Percentiles rank a stretch among this genome's conserved stretches.
These are phyloP conservation scores for Cryptomeria japonica DNA, from an alignment of 75 land plant species.

Conservation along the genomic window DNA sequence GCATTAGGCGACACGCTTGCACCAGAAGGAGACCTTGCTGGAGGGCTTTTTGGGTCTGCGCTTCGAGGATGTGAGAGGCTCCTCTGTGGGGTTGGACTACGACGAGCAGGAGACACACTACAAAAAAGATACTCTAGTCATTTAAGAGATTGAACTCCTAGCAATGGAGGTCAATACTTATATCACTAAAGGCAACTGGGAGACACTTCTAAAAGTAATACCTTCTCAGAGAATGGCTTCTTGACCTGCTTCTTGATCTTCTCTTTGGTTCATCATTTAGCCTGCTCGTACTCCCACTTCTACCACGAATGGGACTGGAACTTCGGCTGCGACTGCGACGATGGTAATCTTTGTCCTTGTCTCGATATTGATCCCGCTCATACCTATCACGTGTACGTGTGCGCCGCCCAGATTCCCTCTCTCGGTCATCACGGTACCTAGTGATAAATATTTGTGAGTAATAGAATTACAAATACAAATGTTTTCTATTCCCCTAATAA, in stretches of 20 bases:
- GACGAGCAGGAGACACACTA: conserved; percentile 9
- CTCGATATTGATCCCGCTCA: conserved; percentile 34
- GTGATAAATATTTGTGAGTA: neutral
- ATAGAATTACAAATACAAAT: neutral
- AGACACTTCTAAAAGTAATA: neutral
- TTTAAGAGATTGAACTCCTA: neutral
- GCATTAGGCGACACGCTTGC: neutral
- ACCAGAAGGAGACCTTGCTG: conserved; percentile 3
- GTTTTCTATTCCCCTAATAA: too few relatives aligned
- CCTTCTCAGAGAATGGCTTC: conserved; percentile 11
- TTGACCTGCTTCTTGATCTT: conserved; percentile 6
- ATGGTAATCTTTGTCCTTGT: conserved; percentile 26
- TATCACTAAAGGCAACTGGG: neutral
- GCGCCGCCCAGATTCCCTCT: conserved; percentile 17
- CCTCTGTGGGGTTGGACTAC: conserved; percentile 4
- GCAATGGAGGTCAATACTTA: neutral
- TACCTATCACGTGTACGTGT: conserved; percentile 39
- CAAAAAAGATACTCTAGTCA: neutral
- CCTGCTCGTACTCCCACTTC: conserved; percentile 38
- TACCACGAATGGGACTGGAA: conserved; percentile 25
- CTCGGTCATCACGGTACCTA: conserved; percentile 24
- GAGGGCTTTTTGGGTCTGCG: neutral
- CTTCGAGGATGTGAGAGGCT: neutral
- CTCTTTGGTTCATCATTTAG: conserved; percentile 6
- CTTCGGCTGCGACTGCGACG: conserved; percentile 24